Conservation (phyloP, 1,284 basidiomycete species). For the Cystodermella granulosa region DNA sequence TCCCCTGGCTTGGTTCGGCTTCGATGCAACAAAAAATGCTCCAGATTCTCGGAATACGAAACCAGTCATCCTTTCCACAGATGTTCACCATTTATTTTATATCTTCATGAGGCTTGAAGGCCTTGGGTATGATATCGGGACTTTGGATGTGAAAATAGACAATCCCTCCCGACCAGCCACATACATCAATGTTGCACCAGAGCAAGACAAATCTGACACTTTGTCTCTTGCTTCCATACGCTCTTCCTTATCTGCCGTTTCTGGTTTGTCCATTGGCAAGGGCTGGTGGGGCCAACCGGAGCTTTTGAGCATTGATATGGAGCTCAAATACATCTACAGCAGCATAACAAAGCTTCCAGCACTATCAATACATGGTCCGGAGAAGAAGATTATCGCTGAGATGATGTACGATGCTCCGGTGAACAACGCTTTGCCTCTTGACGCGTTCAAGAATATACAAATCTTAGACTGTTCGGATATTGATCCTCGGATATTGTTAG, state of each 20-base stretch:
- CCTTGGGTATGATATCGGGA: conserved; percentile 66
- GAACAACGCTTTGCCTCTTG: conserved; percentile 72
- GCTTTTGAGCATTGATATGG: conserved; percentile 58
- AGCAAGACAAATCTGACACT: conserved; percentile 64
- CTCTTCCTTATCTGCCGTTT: conserved; percentile 74
- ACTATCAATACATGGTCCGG: conserved; percentile 58
- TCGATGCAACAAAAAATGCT: conserved; percentile 29
- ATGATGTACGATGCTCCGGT: conserved; percentile 68
- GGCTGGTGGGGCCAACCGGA: conserved; percentile 65
- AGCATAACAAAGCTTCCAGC: conserved; percentile 84
- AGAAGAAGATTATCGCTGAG: conserved; percentile 63
- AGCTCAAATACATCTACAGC: conserved; percentile 82
- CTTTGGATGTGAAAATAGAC: conserved; percentile 74
- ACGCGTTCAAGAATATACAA: conserved; percentile 79
- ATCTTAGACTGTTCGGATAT: conserved; percentile 71
- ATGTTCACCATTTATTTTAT: conserved; percentile 84
- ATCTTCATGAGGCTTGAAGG: conserved; percentile 82
- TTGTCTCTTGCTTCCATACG: conserved; percentile 75
- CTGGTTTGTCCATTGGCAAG: conserved; percentile 64
- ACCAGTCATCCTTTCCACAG: conserved; percentile 63
- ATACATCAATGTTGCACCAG: conserved; percentile 58
- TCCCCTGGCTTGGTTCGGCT: conserved; percentile 60
- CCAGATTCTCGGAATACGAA: conserved; percentile 36
- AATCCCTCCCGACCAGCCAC: conserved; percentile 69
- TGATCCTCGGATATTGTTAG: conserved; percentile 77